phyloP scores from a whole-genome alignment of 1,284 basidiomycete genomes.

The Pseudomicrostroma phylloplanum region DNA sequence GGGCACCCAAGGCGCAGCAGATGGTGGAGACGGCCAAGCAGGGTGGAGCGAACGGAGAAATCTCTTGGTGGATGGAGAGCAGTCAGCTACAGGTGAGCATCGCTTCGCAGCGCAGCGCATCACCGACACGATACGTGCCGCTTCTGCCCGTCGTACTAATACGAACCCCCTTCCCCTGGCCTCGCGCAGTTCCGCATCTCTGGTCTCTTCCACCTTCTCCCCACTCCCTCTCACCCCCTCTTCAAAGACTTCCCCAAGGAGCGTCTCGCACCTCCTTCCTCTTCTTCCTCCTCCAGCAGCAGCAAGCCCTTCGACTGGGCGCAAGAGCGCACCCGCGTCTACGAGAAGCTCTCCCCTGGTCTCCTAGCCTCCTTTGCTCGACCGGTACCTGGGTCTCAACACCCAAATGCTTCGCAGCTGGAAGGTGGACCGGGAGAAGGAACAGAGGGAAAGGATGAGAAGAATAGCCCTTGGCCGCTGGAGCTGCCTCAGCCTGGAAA shows the following conservation, averaged over 20 bases:
- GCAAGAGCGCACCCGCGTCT: conserved; percentile 47
- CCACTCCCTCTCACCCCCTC: conserved; percentile 24
- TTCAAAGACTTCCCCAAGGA: conserved; percentile 25
- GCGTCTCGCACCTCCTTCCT: conserved; percentile 22
- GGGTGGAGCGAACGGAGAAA: conserved; percentile 33
- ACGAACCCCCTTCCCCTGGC: background rate
- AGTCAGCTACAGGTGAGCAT: conserved; percentile 38
- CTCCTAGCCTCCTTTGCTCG: conserved; percentile 50
- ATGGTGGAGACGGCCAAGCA: conserved; percentile 25
- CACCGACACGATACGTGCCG: background rate
- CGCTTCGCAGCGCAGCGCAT: background rate
- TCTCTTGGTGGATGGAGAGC: conserved; percentile 51
- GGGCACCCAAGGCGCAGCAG: conserved; percentile 49
- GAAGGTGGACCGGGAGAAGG: conserved; percentile 15
- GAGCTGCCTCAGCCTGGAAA: conserved; percentile 40
- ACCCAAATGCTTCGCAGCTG: conserved; percentile 24
- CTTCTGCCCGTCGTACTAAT: background rate
- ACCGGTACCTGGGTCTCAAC: conserved; percentile 46
- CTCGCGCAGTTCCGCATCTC: conserved; percentile 40
- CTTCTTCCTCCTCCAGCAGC: conserved; percentile 18
- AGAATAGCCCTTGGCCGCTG: conserved; percentile 31
- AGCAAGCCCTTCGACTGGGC: conserved; percentile 48
- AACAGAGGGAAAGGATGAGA: conserved; percentile 12
- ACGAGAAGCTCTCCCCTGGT: conserved; percentile 47
- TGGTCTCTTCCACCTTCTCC: conserved; percentile 47